Base-by-base conservation (phyloP, 768 basidiomycete genomes). In the Naganishia antarctica region DNA sequence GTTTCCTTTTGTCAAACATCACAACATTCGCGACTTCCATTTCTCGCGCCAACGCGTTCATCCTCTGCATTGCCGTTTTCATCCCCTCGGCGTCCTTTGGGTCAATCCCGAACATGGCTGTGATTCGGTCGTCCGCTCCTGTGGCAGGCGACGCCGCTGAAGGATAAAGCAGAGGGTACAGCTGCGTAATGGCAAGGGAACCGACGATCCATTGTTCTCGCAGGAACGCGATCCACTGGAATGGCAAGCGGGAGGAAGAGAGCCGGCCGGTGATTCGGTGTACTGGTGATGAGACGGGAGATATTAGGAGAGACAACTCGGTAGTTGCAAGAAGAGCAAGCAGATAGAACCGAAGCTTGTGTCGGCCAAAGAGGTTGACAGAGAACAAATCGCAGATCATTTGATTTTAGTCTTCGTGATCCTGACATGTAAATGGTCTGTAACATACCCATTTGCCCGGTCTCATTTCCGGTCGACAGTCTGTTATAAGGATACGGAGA, bases 371-470 rank as follows among this genome's bases (percentile, higher is more conserved):
- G 13, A 21, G n/a, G 44, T 16, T 5, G 4, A 4, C 44, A 4
- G 18, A 45, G 44, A 45, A 45, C n/a, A n/a, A n/a, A n/a, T n/a
- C n/a, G n/a, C n/a, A n/a, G n/a, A n/a, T n/a, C n/a, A n/a, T n/a
- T n/a, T 37, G 34, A 15, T 37, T 4, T 48, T 29, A 49, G 26
- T 29, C 25, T 49, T 37, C 34, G 15, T 37, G n/a, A 44, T 9
- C 43, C 43, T 44, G 43, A n/a, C 7, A 57, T 2, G 26, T 4
- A 13, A 16, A 18, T 37, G 15, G 15, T 15, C 8, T 7, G 15
- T 37, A 41, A 57, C 53, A 23, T 57, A 40, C 53, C 53, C 53
- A 57, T 57, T 57, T 57, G 12, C 53, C 53, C 23, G 53, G 31
- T 21, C 34, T 57, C 53, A 57, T 57, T 25, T 57, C 53, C 3